Conservation (phyloP, 257 asterid species). For the Solanum habrochaites region DNA sequence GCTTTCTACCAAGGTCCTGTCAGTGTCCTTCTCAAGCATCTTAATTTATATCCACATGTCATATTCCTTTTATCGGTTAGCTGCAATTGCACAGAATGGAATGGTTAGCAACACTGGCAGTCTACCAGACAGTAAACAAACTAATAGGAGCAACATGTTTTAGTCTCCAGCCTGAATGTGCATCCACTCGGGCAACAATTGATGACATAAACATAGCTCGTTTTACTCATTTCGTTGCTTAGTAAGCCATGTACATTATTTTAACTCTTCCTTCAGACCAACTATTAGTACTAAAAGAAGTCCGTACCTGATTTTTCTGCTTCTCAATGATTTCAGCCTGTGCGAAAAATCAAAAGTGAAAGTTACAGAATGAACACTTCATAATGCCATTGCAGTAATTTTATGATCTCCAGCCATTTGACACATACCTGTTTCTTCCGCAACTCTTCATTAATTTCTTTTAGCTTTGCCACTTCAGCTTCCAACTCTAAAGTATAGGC, state of each 20-base stretch:
- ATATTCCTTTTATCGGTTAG: conserved; percentile 36
- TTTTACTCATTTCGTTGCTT: neutral
- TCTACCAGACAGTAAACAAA: neutral
- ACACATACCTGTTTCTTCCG: conserved; percentile 61
- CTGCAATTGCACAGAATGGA: conserved; percentile 12
- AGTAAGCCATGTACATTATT: neutral
- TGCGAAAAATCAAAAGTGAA: neutral
- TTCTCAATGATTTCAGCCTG: conserved; percentile 65
- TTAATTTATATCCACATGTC: conserved; percentile 40
- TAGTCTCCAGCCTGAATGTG: neutral
- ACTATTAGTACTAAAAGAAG: neutral
- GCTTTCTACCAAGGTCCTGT: conserved; percentile 75
- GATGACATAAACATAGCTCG: neutral
- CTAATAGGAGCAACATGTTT: neutral
- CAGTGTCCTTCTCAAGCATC: conserved; percentile 66
- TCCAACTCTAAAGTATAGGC: conserved; percentile 90
- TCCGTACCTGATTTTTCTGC: conserved; percentile 71
- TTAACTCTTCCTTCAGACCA: neutral
- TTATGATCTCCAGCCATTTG: neutral
- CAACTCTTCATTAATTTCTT: conserved; percentile 60
- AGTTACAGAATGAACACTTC: neutral
- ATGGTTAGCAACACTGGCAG: neutral
- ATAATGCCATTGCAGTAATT: neutral
- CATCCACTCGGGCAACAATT: neutral
- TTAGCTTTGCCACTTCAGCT: conserved; percentile 80